Percentiles rank a stretch among this genome's conserved stretches.
Evolutionary conservation across 495 filamentous ascomycete genomes (phyloP).

Genomic region (Cercophora sp.): DNA sequence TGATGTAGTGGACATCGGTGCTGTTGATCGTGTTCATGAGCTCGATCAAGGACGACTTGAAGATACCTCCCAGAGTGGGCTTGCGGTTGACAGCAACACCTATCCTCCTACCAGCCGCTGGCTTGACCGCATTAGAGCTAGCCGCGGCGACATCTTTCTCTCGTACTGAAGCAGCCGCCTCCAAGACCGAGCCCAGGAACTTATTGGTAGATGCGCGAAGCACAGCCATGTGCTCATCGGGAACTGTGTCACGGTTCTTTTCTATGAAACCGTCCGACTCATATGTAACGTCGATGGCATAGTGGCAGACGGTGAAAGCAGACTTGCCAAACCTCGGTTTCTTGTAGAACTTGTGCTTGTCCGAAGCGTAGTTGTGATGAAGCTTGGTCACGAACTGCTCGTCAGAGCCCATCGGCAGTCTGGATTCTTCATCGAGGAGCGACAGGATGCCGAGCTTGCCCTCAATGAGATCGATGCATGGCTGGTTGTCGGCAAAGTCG

Average conservation of each 20-base stretch:
- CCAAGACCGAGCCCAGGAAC: slow-evolving; percentile 82
- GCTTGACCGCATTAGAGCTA: slow-evolving; percentile 64
- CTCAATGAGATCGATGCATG: slow-evolving; percentile 99
- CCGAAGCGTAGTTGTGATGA: slow-evolving; percentile 84
- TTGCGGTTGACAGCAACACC: slow-evolving; percentile 92
- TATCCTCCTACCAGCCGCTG: slow-evolving; percentile 72
- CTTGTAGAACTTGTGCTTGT: slow-evolving; percentile 97
- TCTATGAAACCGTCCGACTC: slow-evolving; percentile 99
- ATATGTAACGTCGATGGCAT: slow-evolving; percentile 97
- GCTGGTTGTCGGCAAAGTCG: slow-evolving; percentile 98
- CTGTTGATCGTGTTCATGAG: slow-evolving; percentile 97
- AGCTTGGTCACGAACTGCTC: slow-evolving; percentile 97
- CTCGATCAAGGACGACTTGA: slow-evolving; percentile 97
- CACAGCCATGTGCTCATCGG: slow-evolving; percentile 95
- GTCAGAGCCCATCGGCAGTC: slow-evolving; percentile 94
- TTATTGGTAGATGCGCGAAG: slow-evolving; percentile 77
- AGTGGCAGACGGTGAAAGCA: slow-evolving; percentile 97
- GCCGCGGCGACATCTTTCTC: slow-evolving; percentile 79
- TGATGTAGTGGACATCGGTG: slow-evolving; percentile 98
- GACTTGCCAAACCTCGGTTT: slow-evolving; percentile 97
- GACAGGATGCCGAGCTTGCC: slow-evolving; percentile 91
- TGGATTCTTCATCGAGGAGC: slow-evolving; percentile 92
- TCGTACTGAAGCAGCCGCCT: slow-evolving; percentile 76
- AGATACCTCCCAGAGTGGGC: slow-evolving; percentile 95
- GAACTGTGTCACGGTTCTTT: slow-evolving; percentile 98